Evolutionary conservation across 768 basidiomycete species (phyloP), one percentile per base, ranked within the genome.

Genomic region (Porpolomopsis calyptriformis): DNA sequence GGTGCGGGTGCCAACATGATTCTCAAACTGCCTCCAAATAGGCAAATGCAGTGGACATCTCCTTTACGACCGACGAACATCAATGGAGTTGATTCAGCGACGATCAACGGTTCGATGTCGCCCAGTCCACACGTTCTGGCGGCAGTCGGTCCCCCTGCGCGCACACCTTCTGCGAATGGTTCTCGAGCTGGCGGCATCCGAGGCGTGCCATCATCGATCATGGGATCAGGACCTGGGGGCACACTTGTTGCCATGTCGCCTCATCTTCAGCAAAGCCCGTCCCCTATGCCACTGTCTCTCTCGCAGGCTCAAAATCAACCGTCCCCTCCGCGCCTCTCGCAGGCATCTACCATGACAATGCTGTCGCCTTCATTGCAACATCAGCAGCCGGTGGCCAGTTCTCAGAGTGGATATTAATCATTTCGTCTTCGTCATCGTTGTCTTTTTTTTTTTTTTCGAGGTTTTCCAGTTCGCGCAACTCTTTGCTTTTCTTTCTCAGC

Each of bases 91-190:
- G 52, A 53, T 51, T 51, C 43, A 40, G 52, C n/a, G 49, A 37
- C 26, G 20, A 53, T 61, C 43, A 60, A 55, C 25, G 57, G 57
- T 8, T 53, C 65, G 1, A 60, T 60, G 49, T 59, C 56, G 23
- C 60, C 62, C 4, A 72, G 62, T 51, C 72, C 57, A 12, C 66
- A 72, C 48, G 53, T 65, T n/a, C 55, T 62, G 8, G 66, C 64
- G 8, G 66, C 64, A 29, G 61, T 64, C 16, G 29, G 29, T 31
- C 69, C 50, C 2, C 71, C 70, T 19, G 53, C 54, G 14, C 71
- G 78, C 19, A 70, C 72, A 9, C 73, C 78, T 2, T 80, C 79
- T 0, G 70, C 74, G 16, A 78, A 77, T 53, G 78, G 79, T 4
- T 68, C 67, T n/a, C 73, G 76, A 36, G 64, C 66, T 19, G 64